Percentiles rank a stretch among this genome's conserved stretches.
phyloP scores from a whole-genome alignment of 1,284 basidiomycete genomes.

The Rhodotorula sp. region DNA sequence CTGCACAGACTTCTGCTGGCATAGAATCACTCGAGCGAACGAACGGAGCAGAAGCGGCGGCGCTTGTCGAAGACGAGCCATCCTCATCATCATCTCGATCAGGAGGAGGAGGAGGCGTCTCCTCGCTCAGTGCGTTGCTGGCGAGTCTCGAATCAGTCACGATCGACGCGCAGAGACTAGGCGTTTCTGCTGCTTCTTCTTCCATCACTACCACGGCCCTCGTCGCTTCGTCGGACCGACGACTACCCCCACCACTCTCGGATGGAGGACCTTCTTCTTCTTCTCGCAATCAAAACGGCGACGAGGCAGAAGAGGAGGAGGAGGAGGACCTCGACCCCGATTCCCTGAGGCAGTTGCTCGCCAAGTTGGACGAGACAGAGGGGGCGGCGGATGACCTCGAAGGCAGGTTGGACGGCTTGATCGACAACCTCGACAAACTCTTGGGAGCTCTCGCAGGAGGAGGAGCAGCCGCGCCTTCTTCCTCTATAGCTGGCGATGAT shows the following conservation, averaged over 20 bases:
- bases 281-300: not conserved
- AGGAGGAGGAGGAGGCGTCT: not conserved
- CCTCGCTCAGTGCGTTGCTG: conserved; percentile 10
- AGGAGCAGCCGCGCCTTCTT: not conserved
- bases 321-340: conserved; percentile 5
- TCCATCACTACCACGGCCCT: not conserved
- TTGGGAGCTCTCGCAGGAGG: conserved; percentile 15
- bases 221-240: not conserved
- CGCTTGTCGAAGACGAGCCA: not conserved
- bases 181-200: not conserved
- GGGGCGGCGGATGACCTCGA: conserved; percentile 25
- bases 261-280: not conserved
- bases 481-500: not conserved
- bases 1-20: not conserved
- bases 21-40: not conserved
- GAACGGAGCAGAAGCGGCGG: not conserved
- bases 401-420: conserved; percentile 21
- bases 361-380: conserved; percentile 20
- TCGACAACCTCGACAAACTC: conserved; percentile 16
- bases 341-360: conserved; percentile 4
- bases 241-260: not conserved
- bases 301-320: not conserved
- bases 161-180: not conserved
- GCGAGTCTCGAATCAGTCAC: conserved; percentile 4
- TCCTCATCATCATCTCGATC: not conserved